Conservation (phyloP, 768 basidiomycete species). For the Clavaria fumosa region DNA sequence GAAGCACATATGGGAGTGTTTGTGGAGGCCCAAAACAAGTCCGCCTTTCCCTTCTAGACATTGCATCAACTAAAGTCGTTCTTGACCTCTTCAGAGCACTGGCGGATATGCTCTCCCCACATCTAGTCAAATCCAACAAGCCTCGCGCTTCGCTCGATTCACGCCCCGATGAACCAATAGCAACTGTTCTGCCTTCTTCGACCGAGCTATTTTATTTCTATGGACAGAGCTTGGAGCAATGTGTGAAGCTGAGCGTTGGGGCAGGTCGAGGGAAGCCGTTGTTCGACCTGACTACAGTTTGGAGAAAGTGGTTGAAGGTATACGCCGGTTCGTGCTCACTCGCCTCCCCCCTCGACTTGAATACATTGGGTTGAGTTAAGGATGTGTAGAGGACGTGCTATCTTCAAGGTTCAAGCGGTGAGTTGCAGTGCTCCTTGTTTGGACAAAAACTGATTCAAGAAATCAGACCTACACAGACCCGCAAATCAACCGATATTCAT, state of each 20-base stretch:
- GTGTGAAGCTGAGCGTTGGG: conserved; percentile 60
- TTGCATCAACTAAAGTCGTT: neutral
- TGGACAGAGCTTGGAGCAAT: conserved; percentile 87
- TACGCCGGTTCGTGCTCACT: conserved; percentile 69
- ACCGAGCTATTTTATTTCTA: conserved; percentile 98
- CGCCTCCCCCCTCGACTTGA: too few relatives aligned
- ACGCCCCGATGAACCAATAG: conserved; percentile 23
- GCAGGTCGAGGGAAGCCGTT: conserved; percentile 52
- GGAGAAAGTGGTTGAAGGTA: conserved; percentile 87
- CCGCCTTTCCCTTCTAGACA: conserved; percentile 10
- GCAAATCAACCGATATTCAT: conserved; percentile 70
- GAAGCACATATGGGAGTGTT: conserved; percentile 88
- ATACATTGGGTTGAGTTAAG: too few relatives aligned
- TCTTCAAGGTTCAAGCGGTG: conserved; percentile 60
- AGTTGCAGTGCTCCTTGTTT: neutral
- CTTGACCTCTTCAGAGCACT: conserved; percentile 43
- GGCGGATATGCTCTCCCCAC: conserved; percentile 77
- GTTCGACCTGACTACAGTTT: conserved; percentile 64
- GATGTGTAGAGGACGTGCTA: conserved; percentile 81
- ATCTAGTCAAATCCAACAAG: conserved; percentile 33
- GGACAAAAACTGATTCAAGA: neutral
- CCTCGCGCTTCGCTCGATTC: conserved; percentile 58
- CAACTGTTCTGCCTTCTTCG: conserved; percentile 73
- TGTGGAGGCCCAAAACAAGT: conserved; percentile 95
- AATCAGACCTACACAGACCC: too few relatives aligned